Conservation (phyloP, 139 green algal species). For the Diplosphaera chodatii region DNA sequence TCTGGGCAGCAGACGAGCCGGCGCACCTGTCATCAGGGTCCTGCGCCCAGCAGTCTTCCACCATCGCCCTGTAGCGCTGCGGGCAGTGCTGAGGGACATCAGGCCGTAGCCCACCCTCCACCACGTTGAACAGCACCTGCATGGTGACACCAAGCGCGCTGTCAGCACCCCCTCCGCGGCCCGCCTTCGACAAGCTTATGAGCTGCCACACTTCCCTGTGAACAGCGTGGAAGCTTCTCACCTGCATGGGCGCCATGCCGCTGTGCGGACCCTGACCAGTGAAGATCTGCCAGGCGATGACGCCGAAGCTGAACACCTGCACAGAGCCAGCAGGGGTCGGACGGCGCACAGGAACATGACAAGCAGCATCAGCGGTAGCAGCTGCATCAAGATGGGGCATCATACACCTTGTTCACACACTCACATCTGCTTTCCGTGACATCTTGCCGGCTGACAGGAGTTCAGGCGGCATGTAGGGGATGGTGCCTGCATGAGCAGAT, state of each 20-base stretch:
- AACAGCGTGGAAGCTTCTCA: no score
- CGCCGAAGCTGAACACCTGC: not conserved
- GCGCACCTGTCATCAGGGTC: not conserved
- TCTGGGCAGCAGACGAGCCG: no score
- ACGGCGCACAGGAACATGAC: no score
- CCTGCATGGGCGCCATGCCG: not conserved
- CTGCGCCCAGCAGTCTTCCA: conserved; percentile 27
- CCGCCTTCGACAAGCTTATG: no score
- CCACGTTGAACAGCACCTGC: conserved; percentile 33
- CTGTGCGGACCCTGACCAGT: not conserved
- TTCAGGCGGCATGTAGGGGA: conserved; percentile 34
- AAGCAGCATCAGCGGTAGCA: no score
- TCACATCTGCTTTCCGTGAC: conserved; percentile 26
- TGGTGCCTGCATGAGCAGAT: conserved; percentile 15
- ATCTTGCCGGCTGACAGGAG: conserved; percentile 22
- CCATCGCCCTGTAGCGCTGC: conserved; percentile 17
- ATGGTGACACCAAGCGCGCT: no score
- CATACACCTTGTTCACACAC: no score
- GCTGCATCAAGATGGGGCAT: no score
- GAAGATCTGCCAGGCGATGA: not conserved
- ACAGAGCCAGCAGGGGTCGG: no score
- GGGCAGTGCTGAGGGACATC: conserved; percentile 23
- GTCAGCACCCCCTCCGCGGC: no score
- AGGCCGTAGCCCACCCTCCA: conserved; percentile 15
- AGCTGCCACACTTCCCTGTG: no score